These are phyloP conservation scores for Plantago major DNA, from an alignment of 257 asterid genomes.

Conservation along the genomic window DNA sequence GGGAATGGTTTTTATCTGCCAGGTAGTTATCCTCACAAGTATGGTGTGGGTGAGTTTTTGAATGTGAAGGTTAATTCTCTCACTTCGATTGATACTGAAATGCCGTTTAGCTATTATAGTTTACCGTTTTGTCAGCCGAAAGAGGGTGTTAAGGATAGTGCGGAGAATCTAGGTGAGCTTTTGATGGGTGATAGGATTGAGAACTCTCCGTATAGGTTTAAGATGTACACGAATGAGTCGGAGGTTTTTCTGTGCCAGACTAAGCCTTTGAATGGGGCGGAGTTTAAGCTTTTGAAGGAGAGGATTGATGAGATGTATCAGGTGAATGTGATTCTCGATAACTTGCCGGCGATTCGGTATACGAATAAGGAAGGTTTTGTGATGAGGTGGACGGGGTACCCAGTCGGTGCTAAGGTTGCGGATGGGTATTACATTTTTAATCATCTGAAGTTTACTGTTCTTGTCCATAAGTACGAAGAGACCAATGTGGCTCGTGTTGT, in stretches of 20 bases:
- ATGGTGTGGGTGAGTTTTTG: conserved; percentile 65
- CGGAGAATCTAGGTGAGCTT: conserved; percentile 88
- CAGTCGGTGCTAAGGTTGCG: conserved; percentile 64
- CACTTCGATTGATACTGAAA: conserved; percentile 82
- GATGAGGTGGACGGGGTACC: conserved; percentile 84
- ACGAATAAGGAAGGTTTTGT: conserved; percentile 59
- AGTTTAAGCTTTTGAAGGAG: conserved; percentile 68
- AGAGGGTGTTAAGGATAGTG: conserved; percentile 82
- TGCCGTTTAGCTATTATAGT: conserved; percentile 79
- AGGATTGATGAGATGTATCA: conserved; percentile 90
- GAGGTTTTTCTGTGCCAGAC: conserved; percentile 68
- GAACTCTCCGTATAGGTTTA: conserved; percentile 81
- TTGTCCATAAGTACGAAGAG: conserved; percentile 77
- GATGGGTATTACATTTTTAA: conserved; percentile 64
- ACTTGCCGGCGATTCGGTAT: conserved; percentile 80
- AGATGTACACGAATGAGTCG: conserved; percentile 68
- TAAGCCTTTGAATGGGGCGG: conserved; percentile 57
- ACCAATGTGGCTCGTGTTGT: conserved; percentile 72
- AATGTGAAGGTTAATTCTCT: conserved; percentile 82
- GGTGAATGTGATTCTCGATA: conserved; percentile 76
- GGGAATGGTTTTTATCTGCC: conserved; percentile 85
- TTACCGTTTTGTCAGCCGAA: conserved; percentile 68
- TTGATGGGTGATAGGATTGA: conserved; percentile 95
- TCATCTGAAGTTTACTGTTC: conserved; percentile 70
- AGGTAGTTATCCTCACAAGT: conserved; percentile 82